Base-by-base conservation (phyloP, 192 early-diverging fungal species). In the Linnemannia hyalina region DNA sequence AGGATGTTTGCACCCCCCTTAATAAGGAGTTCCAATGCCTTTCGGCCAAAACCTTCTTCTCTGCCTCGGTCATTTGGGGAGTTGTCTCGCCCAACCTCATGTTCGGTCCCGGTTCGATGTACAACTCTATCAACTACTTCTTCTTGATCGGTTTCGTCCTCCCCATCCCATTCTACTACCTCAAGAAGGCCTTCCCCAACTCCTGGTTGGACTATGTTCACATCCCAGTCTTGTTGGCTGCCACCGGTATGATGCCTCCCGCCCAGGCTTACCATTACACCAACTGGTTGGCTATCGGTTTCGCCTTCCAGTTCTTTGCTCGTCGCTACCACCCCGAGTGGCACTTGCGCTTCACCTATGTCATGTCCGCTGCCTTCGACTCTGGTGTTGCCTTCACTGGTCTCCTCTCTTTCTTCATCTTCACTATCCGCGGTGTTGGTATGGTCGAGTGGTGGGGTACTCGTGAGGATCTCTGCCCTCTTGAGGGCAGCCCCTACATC, bases 61-160 rank as follows among this genome's bases (percentile, higher is more conserved):
- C 88, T 73, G 93, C 90, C 36, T 93, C 89, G 22, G 88, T 91
- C 40, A 92, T 96, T 70, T 96, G 94, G 94, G 95, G 95, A 35
- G 88, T 91, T 13, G 93, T 96, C 78, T 92, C 93, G 42, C 93
- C 95, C 20, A 68, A 55, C 29, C 82, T 90, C 2, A 92, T 95
- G 89, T 95, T 95, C 60, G 83, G 76, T 3, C 41, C 46, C 65
- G 68, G 78, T 6, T 82, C 81, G 16, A 77, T 77, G 6, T 91
- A 91, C 70, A 73, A 65, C 15, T 4, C 85, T 8, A 81, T 82
- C 41, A 60, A 84, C 16, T 90, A 77, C 40, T 87, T 88, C 74
- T 88, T 92, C 81, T 68, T 92, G 20, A 81, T 89, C 18, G 92
- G 92, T 49, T 73, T 87, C 42, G n/a, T 93, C 36, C 73, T 93